Evolutionary conservation across 441 rosid genomes (phyloP), one percentile per base, ranked within the genome.

Genomic region (Aquilaria agallochum): DNA sequence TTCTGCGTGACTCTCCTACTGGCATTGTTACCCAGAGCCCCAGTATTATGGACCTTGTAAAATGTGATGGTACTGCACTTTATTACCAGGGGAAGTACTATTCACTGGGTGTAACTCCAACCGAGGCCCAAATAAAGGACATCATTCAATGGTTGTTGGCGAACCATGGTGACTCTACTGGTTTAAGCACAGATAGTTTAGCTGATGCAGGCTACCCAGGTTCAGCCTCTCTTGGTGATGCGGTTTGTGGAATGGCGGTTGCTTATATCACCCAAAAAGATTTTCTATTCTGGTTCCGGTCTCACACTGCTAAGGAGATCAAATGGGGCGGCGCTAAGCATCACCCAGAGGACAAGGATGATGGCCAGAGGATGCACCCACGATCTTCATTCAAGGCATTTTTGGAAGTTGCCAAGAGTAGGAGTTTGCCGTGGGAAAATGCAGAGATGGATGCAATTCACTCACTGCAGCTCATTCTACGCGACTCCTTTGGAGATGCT

Each of bases 241-340:
- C 88, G 13, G 99, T 91, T 61, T 89, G 99, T 52, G 99, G 99
- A 59, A 89, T 94, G 99, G 96, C 96, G 44, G 97, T 91, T 69
- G 99, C 96, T 40, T 91, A 74, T 73, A 89, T 94, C 66, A 86
- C 97, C 9, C 78, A 83, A 72, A 77, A 55, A 63, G 96, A 91
- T 68, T 94, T 89, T 53, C 82, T 91, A 30, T 94, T 94, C 76
- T 94, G 97, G 99, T 94, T 94, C 62, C 84, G 97, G 11, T 94
- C 97, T 69, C 96, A 94, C 48, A 84, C 97, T 0, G 99, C 73
- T 11, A 87, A 94, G 70, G 97, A 94, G 79, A 64, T 91, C 67
- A 94, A 94, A 71, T 94, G 99, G 99, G 97, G 99, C 65, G 99
- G 99, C 14, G 97, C 97, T 57, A 91, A 94, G 81, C 99, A 94